phyloP scores from a whole-genome alignment of 192 early-diverging fungal species.

The Rhizoclosmatium sp. region DNA sequence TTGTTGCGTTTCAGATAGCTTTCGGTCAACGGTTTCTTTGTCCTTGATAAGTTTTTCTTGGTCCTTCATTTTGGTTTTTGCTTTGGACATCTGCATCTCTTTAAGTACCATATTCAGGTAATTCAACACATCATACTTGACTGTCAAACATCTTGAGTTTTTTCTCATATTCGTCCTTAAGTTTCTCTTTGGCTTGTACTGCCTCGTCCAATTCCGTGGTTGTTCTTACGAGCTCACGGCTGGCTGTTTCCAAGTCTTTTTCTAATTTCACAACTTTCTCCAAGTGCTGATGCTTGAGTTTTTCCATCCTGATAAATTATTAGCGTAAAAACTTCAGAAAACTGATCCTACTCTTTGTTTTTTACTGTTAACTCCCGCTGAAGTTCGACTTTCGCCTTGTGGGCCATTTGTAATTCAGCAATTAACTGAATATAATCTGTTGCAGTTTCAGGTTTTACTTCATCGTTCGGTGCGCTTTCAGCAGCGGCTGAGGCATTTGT shows the following conservation, averaged over 20 bases:
- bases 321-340: background rate
- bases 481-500: background rate
- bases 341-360: slow-evolving; percentile 51
- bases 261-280: slow-evolving; percentile 45
- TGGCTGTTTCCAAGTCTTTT: slow-evolving; percentile 43
- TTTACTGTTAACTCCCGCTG: slow-evolving; percentile 46
- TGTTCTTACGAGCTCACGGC: slow-evolving; percentile 38
- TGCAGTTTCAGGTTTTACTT: too few relatives aligned
- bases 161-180: slow-evolving; percentile 58
- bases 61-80: slow-evolving; percentile 52
- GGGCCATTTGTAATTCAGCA: slow-evolving; percentile 40
- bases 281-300: slow-evolving; percentile 41
- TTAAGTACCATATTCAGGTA: background rate
- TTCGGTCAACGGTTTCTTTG: slow-evolving; percentile 40
- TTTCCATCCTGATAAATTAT: slow-evolving; percentile 45
- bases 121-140: slow-evolving; percentile 26
- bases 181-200: slow-evolving; percentile 38
- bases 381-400: slow-evolving; percentile 54
- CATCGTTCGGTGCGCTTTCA: background rate
- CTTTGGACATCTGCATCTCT: slow-evolving; percentile 38
- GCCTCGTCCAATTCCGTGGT: slow-evolving; percentile 42
- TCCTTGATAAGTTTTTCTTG: slow-evolving; percentile 46
- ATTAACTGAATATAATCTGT: background rate
- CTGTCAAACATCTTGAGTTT: slow-evolving; percentile 48
- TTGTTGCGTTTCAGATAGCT: slow-evolving; percentile 36